phyloP scores from a whole-genome alignment of 352 stramenopile genomes.

The Globisporangium radiosum region DNA sequence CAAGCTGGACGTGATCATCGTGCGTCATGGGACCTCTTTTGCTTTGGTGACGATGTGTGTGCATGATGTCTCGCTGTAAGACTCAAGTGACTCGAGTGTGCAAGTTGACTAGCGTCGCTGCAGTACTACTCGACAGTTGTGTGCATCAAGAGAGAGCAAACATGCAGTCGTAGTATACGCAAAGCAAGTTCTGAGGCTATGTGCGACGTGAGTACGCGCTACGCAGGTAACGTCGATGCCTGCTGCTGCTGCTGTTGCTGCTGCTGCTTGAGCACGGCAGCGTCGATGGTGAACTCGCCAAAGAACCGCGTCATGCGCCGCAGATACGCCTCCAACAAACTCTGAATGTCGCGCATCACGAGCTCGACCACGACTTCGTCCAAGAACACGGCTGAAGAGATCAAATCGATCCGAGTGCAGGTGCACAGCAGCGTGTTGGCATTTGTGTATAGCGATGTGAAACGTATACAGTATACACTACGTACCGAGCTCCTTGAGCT shows the following conservation, averaged over 20 bases:
- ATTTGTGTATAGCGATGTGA: not conserved
- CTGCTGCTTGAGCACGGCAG: constrained; percentile 21
- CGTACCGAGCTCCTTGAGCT: constrained; percentile 52
- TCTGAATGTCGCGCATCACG: constrained; percentile 70
- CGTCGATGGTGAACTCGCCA: constrained; percentile 53
- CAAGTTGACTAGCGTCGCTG: no score
- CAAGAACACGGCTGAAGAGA: constrained; percentile 48
- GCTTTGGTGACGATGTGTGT: no score
- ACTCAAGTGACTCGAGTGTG: no score
- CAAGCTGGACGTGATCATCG: no score
- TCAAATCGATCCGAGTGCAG: not conserved
- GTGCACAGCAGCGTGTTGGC: not conserved
- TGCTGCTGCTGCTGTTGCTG: constrained; percentile 17
- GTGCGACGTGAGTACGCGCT: no score
- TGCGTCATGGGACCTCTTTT: no score
- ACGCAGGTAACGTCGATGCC: constrained; percentile 18
- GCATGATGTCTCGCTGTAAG: no score
- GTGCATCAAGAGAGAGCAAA: no score
- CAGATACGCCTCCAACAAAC: constrained; percentile 58
- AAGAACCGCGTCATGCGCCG: constrained; percentile 47
- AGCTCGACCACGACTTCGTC: constrained; percentile 77
- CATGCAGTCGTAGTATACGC: no score
- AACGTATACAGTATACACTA: not conserved
- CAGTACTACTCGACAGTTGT: no score
- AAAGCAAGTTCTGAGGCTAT: no score